Evolutionary conservation across 306 rosid genomes (phyloP), one percentile per base, ranked within the genome.

Genomic region (Trifolium fragiferum): DNA sequence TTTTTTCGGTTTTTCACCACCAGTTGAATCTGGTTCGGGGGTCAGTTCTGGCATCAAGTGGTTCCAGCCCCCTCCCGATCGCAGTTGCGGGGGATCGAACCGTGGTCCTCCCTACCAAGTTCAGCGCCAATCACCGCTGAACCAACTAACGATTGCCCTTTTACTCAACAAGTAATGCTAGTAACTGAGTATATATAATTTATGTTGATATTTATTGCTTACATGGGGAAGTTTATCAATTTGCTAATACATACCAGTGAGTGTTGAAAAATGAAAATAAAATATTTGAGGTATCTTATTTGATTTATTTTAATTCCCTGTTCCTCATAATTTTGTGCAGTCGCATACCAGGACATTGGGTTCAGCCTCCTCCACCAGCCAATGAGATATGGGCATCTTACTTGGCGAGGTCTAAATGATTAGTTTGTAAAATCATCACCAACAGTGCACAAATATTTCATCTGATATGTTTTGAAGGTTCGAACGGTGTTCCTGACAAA

Each of bases 271-370:
- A 6, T 70, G 54, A 57, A 62, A 43, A 33, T 44, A 23, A 64
- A 76, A 50, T 20, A 49, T 83, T 75, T 75, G 47, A 54, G n/a
- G n/a, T 71, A 19, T 70, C 70, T 76, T 47, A 53, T 47, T 60
- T 67, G 54, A 49, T 44, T 21, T 49, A 13, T 63, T 35, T 37
- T 30, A 2, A 7, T 15, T 27, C 66, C 59, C 3, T 60, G 7
- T 32, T 18, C n/a, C 15, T 72, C 44, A 68, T 49, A 58, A 41
- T 70, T 61, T 83, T n/a, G 44, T 80, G 77, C 89, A 93, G 98
- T 85, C 85, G 91, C 72, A 86, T 93, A 69, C 96, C 98, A n/a
- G 90, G 97, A 68, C 96, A 88, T 72, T 89, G 97, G 97, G 84
- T 90, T 86, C 90, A 85, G 70, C 97, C 97, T 21, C 86, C 97